Evolutionary conservation across 352 stramenopile species (phyloP).

Genomic region (Phytophthora kernoviae): DNA sequence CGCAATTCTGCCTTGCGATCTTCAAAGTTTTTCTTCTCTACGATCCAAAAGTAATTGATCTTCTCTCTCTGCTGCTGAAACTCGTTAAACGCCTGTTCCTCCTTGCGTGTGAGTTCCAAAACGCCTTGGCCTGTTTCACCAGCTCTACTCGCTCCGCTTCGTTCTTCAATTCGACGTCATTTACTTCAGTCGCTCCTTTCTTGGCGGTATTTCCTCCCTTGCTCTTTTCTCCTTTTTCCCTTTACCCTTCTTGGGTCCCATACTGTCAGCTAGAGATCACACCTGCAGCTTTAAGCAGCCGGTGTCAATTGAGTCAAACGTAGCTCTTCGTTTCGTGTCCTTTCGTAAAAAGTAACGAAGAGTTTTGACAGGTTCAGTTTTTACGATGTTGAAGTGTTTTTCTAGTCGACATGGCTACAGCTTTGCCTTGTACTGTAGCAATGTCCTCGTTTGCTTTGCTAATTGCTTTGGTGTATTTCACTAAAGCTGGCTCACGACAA

Average conservation of each 20-base stretch:
- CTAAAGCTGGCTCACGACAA: too few relatives aligned
- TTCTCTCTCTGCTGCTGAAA: constrained; percentile 96
- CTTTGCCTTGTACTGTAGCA: too few relatives aligned
- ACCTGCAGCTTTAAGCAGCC: not conserved
- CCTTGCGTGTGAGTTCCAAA: constrained; percentile 86
- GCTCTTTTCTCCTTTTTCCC: constrained; percentile 52
- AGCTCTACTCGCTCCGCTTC: constrained; percentile 75
- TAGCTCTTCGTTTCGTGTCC: not conserved
- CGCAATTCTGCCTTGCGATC: constrained; percentile 91
- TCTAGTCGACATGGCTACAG: too few relatives aligned
- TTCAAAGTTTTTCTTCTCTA: constrained; percentile 96
- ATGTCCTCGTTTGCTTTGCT: too few relatives aligned
- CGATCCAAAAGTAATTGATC: constrained; percentile 98
- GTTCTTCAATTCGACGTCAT: constrained; percentile 61
- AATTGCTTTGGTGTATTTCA: too few relatives aligned
- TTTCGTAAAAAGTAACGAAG: constrained; percentile 14
- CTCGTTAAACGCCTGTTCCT: constrained; percentile 94
- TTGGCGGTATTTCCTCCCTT: constrained; percentile 61
- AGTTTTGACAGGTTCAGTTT: constrained; percentile 3
- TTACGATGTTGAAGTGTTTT: constrained; percentile 10
- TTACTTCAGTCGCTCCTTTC: constrained; percentile 45
- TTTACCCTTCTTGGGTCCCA: constrained; percentile 71
- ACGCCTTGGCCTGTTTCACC: constrained; percentile 76
- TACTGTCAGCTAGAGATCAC: constrained; percentile 10
- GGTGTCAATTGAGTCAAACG: constrained; percentile 1